These are phyloP conservation scores for Rhodamnia rubescens DNA, from an alignment of 345 rosid species.

Conservation along the genomic window DNA sequence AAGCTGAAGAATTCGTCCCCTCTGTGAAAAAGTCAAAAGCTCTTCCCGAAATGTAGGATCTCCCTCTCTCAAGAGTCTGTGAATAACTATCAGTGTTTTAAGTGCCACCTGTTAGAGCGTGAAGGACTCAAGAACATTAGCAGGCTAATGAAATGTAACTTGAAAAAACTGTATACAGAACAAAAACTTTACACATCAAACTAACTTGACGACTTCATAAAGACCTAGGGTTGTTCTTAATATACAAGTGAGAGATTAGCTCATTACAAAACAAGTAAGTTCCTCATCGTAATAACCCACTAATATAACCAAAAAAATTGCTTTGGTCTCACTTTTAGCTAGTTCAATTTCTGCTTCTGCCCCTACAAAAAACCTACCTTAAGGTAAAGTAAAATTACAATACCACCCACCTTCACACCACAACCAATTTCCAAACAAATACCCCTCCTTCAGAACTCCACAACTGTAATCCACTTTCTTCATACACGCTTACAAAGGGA, in stretches of 20 bases:
- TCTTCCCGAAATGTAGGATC: slow-evolving; percentile 95
- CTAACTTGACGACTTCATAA: background rate
- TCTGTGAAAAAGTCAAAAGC: slow-evolving; percentile 62
- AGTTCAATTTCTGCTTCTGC: background rate
- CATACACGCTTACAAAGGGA: background rate
- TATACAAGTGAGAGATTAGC: background rate
- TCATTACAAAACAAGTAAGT: background rate
- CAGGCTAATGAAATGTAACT: background rate
- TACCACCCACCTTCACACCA: background rate
- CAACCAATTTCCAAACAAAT: background rate
- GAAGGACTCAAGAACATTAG: background rate
- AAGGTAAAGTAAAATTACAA: background rate
- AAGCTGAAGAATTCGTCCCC: slow-evolving; percentile 81
- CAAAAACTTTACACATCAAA: background rate
- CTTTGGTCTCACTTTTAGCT: background rate
- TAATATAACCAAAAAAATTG: background rate
- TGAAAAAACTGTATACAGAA: background rate
- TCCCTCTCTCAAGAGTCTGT: slow-evolving; percentile 82
- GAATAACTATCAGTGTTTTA: slow-evolving; percentile 86
- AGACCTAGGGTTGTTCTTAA: background rate
- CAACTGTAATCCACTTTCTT: background rate
- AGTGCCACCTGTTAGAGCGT: slow-evolving; percentile 62
- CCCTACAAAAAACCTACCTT: background rate
- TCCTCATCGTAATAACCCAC: background rate
- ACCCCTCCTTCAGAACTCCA: background rate